Percentiles rank a stretch among this genome's conserved stretches.
Evolutionary conservation across 2,329 filamentous ascomycete genomes (phyloP).

Genomic region (Xylaria sp.): DNA sequence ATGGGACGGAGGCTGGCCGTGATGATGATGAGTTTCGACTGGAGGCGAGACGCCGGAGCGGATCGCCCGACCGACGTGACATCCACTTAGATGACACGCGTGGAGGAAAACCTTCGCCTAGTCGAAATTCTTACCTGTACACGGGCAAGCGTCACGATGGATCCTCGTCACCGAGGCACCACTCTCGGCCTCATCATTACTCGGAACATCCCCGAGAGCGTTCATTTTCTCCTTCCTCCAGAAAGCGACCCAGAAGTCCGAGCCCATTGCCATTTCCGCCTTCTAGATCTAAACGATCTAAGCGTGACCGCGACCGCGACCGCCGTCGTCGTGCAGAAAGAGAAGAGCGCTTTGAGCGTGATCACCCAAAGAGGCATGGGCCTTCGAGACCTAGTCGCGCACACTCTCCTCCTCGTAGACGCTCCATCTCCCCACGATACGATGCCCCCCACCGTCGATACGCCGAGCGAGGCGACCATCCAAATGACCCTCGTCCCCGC

Average conservation of each 20-base stretch:
- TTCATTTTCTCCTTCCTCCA: conserved; percentile 53
- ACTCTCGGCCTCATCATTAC: conserved; percentile 51
- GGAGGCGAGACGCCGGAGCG: conserved; percentile 53
- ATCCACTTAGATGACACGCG: conserved; percentile 47
- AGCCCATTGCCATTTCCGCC: conserved; percentile 54
- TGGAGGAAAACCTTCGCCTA: conserved; percentile 39
- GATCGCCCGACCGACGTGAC: conserved; percentile 55
- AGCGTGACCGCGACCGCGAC: conserved; percentile 51
- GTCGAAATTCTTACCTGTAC: conserved; percentile 38
- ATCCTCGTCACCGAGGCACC: conserved; percentile 46
- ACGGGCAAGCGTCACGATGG: conserved; percentile 49
- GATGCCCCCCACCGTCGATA: conserved; percentile 42
- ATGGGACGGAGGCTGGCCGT: conserved; percentile 46
- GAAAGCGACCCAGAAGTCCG: conserved; percentile 57
- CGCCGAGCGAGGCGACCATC: conserved; percentile 43
- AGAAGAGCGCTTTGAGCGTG: conserved; percentile 43
- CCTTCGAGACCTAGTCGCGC: conserved; percentile 38
- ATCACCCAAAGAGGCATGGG: conserved; percentile 41
- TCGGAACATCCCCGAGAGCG: conserved; percentile 51
- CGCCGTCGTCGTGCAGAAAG: conserved; percentile 45
- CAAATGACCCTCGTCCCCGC: conserved; percentile 40
- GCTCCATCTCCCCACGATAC: conserved; percentile 46
- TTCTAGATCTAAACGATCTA: conserved; percentile 58
- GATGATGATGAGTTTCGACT: conserved; percentile 49
- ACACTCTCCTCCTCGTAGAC: conserved; percentile 43